phyloP scores from a whole-genome alignment of 345 rosid species.

The Alliaria petiolata region DNA sequence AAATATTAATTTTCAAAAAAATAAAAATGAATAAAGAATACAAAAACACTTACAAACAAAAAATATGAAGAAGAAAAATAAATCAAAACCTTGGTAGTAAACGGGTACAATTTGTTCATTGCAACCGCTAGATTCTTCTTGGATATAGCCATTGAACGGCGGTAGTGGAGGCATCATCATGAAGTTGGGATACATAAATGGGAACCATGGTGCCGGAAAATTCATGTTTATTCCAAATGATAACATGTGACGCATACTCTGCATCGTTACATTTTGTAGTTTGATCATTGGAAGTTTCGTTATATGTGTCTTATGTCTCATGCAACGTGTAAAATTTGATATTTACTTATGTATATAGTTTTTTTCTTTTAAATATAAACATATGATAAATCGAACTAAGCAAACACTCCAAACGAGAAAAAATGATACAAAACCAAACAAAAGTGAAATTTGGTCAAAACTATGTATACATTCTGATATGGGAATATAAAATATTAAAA shows the following conservation, averaged over 20 bases:
- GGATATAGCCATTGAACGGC: not conserved
- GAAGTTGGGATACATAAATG: no score
- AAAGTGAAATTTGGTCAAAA: not conserved
- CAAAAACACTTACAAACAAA: no score
- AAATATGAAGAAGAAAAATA: not conserved
- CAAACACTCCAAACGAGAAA: not conserved
- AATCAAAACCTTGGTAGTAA: not conserved
- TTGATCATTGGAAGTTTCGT: not conserved
- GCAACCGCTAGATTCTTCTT: not conserved
- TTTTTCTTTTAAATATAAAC: no score
- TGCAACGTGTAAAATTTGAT: not conserved
- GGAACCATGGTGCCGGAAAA: no score
- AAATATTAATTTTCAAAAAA: no score
- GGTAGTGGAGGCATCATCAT: not conserved
- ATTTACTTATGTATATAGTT: not conserved
- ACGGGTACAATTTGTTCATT: not conserved
- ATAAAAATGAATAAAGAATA: not conserved
- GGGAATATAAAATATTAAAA: not conserved
- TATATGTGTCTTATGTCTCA: not conserved
- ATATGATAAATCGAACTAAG: not conserved
- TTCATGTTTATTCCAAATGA: no score
- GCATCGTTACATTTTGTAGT: not conserved
- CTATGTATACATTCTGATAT: not conserved
- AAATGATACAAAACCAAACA: not conserved
- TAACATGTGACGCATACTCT: not conserved